These are phyloP conservation scores for Lentinula aciculospora DNA, from an alignment of 768 basidiomycete species.

Conservation along the genomic window DNA sequence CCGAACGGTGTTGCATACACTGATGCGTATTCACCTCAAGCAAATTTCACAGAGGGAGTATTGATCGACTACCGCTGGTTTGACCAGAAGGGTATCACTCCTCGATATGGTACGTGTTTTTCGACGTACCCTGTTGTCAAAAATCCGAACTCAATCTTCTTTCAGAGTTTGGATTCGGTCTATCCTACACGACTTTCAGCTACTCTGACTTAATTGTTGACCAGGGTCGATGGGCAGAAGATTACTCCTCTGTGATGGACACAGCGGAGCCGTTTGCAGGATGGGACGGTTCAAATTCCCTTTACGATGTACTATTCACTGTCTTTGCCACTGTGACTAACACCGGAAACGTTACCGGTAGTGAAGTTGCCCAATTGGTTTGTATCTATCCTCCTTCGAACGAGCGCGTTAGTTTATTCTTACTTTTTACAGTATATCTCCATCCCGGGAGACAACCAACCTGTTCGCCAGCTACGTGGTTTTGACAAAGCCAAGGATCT, in stretches of 20 bases:
- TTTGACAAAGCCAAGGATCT: conserved; percentile 15
- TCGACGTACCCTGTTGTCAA: too few relatives aligned
- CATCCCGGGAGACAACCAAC: conserved; percentile 14
- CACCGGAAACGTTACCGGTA: conserved; percentile 17
- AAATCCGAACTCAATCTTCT: too few relatives aligned
- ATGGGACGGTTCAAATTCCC: not conserved
- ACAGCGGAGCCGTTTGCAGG: not conserved
- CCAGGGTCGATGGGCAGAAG: not conserved
- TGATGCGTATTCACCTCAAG: not conserved
- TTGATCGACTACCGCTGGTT: conserved; percentile 10
- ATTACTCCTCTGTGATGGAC: not conserved
- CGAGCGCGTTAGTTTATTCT: not conserved
- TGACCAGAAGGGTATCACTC: conserved; percentile 21
- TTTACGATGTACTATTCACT: conserved; percentile 3
- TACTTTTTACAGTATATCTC: conserved; percentile 10
- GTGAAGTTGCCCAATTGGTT: conserved; percentile 22
- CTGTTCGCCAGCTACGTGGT: conserved; percentile 18
- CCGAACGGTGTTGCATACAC: not conserved
- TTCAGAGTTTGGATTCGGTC: conserved; percentile 40
- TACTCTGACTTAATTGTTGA: conserved; percentile 26
- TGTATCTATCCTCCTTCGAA: not conserved
- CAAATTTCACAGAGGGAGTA: conserved; percentile 9
- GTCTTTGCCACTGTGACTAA: not conserved
- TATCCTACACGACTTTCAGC: conserved; percentile 44
- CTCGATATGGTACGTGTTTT: conserved; percentile 18